Conservation (phyloP, 2,329 filamentous ascomycete species). For the Penicillium digitatum region DNA sequence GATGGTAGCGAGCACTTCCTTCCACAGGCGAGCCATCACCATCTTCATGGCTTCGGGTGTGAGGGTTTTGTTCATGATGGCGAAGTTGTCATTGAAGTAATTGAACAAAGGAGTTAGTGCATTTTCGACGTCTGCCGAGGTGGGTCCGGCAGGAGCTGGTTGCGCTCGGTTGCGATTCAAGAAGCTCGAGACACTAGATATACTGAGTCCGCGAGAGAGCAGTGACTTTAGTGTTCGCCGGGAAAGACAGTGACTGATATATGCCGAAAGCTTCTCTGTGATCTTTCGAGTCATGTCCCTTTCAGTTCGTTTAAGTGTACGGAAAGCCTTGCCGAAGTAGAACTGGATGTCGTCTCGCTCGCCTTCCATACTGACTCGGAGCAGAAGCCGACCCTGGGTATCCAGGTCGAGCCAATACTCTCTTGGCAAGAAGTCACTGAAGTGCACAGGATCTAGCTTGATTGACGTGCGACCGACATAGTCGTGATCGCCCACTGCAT, state of each 20-base stretch:
- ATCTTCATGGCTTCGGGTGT: conserved; percentile 96
- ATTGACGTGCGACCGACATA: conserved; percentile 95
- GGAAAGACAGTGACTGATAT: conserved; percentile 87
- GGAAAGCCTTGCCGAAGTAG: conserved; percentile 95
- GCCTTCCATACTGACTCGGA: conserved; percentile 96
- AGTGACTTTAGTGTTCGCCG: conserved; percentile 72
- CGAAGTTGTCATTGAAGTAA: conserved; percentile 98
- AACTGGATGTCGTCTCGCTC: conserved; percentile 98
- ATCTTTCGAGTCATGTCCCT: conserved; percentile 97
- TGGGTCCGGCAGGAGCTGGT: conserved; percentile 53
- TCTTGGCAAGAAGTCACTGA: conserved; percentile 88
- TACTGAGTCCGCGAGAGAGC: conserved; percentile 66
- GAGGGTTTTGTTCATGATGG: conserved; percentile 95
- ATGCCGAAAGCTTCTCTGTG: conserved; percentile 94
- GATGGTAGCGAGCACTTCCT: conserved; percentile 89
- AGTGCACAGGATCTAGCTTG: conserved; percentile 96
- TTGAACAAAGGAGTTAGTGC: conserved; percentile 80
- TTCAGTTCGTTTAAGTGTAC: conserved; percentile 90
- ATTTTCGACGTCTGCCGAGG: conserved; percentile 70
- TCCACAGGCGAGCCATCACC: conserved; percentile 97
- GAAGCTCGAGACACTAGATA: conserved; percentile 70
- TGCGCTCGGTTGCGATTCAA: conserved; percentile 53
- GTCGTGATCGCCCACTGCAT: conserved; percentile 94
- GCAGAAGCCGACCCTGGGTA: conserved; percentile 82
- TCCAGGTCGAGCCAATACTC: conserved; percentile 98